These are phyloP conservation scores for Botryotinia narcissicola DNA, from an alignment of 2,329 filamentous ascomycete species.

Conservation along the genomic window DNA sequence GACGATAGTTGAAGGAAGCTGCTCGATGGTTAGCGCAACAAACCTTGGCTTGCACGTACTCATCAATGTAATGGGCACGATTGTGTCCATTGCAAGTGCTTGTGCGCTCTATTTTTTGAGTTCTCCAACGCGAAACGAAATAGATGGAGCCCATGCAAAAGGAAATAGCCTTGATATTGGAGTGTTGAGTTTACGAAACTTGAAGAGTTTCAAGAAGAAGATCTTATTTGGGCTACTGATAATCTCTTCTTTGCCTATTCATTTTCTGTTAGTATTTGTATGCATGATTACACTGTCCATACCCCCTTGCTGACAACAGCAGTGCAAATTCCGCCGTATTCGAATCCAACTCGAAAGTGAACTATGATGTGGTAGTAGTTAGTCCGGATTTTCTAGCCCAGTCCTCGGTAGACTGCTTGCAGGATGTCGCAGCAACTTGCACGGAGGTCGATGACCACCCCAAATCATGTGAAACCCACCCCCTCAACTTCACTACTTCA, in stretches of 20 bases:
- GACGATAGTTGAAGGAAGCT: slow-evolving; percentile 16
- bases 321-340: slow-evolving; percentile 31
- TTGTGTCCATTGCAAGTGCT: slow-evolving; percentile 48
- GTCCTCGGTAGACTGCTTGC: not conserved
- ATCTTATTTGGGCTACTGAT: slow-evolving; percentile 24
- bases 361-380: slow-evolving; percentile 29
- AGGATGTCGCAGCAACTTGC: slow-evolving; percentile 20
- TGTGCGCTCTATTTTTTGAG: slow-evolving; percentile 48
- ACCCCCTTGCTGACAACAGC: not conserved
- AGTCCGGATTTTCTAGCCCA: slow-evolving; percentile 24
- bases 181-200: slow-evolving; percentile 43
- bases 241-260: slow-evolving; percentile 29
- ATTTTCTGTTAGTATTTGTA: slow-evolving; percentile 31
- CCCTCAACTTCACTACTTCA: not conserved
- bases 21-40: slow-evolving; percentile 21
- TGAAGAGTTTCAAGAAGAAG: slow-evolving; percentile 31
- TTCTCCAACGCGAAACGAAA: slow-evolving; percentile 49
- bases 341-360: slow-evolving; percentile 24
- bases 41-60: slow-evolving; percentile 43
- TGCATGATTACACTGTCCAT: not conserved
- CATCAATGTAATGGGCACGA: slow-evolving; percentile 48
- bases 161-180: slow-evolving; percentile 47
- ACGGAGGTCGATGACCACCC: slow-evolving; percentile 18
- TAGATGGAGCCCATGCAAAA: slow-evolving; percentile 47
- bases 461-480: slow-evolving; percentile 3